These are phyloP conservation scores for Bruguiera parviflora DNA, from an alignment of 345 rosid species.

Conservation along the genomic window DNA sequence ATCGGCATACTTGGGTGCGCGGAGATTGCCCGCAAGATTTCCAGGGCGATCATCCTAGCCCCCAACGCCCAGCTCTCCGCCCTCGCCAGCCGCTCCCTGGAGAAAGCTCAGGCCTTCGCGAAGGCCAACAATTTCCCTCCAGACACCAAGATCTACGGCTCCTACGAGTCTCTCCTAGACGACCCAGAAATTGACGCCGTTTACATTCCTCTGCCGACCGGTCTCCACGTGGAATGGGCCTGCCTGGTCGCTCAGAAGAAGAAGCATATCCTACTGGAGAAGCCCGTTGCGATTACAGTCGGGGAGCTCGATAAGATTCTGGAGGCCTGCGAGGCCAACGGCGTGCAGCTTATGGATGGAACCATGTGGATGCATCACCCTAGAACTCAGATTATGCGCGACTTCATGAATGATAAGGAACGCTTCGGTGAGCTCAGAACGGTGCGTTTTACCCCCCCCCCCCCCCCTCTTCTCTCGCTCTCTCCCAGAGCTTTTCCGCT, in stretches of 20 bases:
- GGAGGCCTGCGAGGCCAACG: conserved; percentile 58
- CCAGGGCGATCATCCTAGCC: conserved; percentile 56
- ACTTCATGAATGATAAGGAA: conserved; percentile 43
- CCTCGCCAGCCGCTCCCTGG: conserved; percentile 54
- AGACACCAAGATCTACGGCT: conserved; percentile 51
- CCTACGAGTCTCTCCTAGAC: conserved; percentile 67
- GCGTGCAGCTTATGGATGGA: conserved; percentile 83
- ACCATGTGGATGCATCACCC: conserved; percentile 90
- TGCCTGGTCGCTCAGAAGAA: conserved; percentile 54
- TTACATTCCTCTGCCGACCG: conserved; percentile 68
- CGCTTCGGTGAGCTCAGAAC: conserved; percentile 55
- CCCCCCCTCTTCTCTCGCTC: background rate
- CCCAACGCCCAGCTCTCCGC: conserved; percentile 66
- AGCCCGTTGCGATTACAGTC: conserved; percentile 61
- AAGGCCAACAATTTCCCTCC: conserved; percentile 56
- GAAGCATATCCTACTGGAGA: conserved; percentile 77
- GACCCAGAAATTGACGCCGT: conserved; percentile 75
- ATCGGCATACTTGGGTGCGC: conserved; percentile 75
- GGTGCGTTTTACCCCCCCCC: conserved; percentile 24
- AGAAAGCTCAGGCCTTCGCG: conserved; percentile 57
- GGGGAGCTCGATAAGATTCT: conserved; percentile 57
- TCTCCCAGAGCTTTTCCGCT: background rate
- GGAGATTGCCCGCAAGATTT: conserved; percentile 64
- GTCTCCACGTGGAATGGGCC: conserved; percentile 75
- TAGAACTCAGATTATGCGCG: conserved; percentile 48